Evolutionary conservation across 305 asterid species (phyloP), one percentile per base, ranked within the genome.

Genomic region (Caryopteris hybrid): DNA sequence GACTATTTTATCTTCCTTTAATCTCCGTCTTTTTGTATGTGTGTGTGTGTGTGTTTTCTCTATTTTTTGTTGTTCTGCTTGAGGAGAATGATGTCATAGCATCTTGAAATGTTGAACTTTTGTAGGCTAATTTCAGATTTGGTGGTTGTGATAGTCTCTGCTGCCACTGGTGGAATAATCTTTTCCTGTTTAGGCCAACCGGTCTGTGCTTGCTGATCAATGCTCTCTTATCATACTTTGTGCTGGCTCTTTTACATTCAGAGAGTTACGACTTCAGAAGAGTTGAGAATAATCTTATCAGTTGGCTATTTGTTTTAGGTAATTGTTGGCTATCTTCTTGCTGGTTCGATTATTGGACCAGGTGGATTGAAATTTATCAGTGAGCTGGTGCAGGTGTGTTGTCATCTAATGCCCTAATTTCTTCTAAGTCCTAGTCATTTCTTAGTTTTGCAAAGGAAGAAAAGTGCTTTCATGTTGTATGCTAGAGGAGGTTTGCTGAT

Each of bases 161-260:
- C 99, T 77, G 95, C 99, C 58, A 81, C 75, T 76, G 99, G 96
- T 70, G 99, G 99, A 78, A 93, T 93, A 63, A 77, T 86, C 69
- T 93, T 89, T 85, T 90, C 99, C 65, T 88, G 95, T 80, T 81
- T 90, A 81, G 99, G 99, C 43, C 97, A 88, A 71, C 99, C 99
- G 86, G 99, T 93, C 27, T 68, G 96, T 85, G 56, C 75, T 76
- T 72, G 21, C 69, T 68, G 59, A 69, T 64, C 22, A 9, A 62
- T 81, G 18, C 63, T 51, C 50, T 74, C 71, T 70, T 64, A 55
- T 47, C 66, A 17, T 41, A 14, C 16, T 29, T 50, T 65, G 13
- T 50, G 38, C 62, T 50, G 54, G 64, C 57, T 59, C 55, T 65
- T 29, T 73, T 48, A 76, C 33, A 42, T 69, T 64, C 42, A 39